phyloP scores from a whole-genome alignment of 257 asterid species.

The Nicotiana paniculata region DNA sequence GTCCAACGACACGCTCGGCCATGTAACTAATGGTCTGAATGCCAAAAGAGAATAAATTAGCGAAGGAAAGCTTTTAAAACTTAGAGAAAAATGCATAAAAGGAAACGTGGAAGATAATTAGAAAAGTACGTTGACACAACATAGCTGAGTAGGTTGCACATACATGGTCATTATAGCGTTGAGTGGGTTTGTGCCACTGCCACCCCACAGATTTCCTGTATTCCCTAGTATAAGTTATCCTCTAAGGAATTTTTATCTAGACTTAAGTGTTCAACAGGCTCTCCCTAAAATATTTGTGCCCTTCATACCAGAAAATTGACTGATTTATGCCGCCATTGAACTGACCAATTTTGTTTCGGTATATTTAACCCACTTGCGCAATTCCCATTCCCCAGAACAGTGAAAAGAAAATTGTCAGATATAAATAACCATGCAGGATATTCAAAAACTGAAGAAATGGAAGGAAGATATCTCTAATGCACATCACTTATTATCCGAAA shows the following conservation, averaged over 20 bases:
- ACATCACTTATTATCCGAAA: not conserved
- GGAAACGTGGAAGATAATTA: not conserved
- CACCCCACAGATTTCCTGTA: not conserved
- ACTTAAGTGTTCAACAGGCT: not conserved
- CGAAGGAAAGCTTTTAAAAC: not conserved
- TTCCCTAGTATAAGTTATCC: not conserved
- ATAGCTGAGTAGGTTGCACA: not conserved
- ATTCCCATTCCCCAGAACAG: not conserved
- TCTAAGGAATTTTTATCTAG: not conserved
- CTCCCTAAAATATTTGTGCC: not conserved
- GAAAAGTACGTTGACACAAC: not conserved
- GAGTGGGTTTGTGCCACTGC: not conserved
- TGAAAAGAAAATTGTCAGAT: not conserved
- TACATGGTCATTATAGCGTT: not conserved
- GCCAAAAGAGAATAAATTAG: not conserved
- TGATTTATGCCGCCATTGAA: not conserved
- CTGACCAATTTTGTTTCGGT: not conserved
- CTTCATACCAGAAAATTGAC: not conserved
- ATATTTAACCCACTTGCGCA: not conserved
- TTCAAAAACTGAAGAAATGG: not conserved
- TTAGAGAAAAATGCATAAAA: not conserved
- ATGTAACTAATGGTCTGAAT: slow-evolving; percentile 53
- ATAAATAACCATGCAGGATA: not conserved
- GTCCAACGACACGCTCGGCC: slow-evolving; percentile 69
- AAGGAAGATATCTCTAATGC: not conserved